These are phyloP conservation scores for Trichoderma sp. DNA, from an alignment of 2,329 filamentous ascomycete species.

Conservation along the genomic window DNA sequence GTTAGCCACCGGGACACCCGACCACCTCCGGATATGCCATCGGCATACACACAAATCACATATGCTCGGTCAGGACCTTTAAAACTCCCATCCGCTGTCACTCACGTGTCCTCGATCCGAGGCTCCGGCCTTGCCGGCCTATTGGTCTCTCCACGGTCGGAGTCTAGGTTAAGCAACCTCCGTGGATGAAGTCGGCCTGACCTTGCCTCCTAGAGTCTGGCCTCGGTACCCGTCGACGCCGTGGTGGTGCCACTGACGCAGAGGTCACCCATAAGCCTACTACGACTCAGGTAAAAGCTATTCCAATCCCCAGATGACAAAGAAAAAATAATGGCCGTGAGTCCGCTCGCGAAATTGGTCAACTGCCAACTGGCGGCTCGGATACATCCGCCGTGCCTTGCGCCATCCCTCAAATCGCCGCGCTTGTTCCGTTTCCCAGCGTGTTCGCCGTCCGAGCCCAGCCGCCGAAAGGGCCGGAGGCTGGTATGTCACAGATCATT, in stretches of 20 bases:
- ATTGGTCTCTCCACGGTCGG: background rate
- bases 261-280: background rate
- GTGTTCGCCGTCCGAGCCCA: constrained; percentile 2
- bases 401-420: constrained; percentile 11
- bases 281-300: background rate
- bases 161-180: constrained; percentile 12
- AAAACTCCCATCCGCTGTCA: background rate
- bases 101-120: background rate
- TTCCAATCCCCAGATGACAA: background rate
- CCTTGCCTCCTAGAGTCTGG: background rate
- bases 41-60: background rate
- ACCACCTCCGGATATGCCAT: background rate
- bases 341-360: background rate
- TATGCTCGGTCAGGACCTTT: background rate
- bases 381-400: constrained; percentile 11
- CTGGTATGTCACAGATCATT: background rate
- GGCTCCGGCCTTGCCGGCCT: constrained; percentile 6
- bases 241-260: constrained; percentile 16
- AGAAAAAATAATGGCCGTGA: background rate
- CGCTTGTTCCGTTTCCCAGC: background rate
- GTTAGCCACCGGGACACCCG: background rate
- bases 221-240: constrained; percentile 8
- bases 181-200: background rate
- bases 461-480: constrained; percentile 12
- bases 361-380: background rate